Percentiles rank a stretch among this genome's conserved stretches.
Conservation (phyloP, 2,329 filamentous ascomycete species). For the Diaporthe sp. region DNA sequence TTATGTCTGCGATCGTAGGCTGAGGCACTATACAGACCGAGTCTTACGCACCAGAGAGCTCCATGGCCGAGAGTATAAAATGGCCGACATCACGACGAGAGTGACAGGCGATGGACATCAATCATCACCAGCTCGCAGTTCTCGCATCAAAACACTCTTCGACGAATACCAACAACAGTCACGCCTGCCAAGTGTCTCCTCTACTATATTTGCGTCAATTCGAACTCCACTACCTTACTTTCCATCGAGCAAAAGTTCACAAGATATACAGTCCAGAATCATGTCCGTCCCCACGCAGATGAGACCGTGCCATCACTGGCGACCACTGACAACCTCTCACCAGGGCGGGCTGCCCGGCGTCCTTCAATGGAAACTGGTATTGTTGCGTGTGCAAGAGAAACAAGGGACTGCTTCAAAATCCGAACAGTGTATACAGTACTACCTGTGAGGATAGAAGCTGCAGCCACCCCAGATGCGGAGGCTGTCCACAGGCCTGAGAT, state of each 20-base stretch:
- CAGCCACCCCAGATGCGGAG: not conserved
- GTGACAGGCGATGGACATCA: not conserved
- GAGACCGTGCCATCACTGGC: not conserved
- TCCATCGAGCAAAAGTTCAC: not conserved
- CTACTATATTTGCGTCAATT: no score
- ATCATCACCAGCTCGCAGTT: not conserved
- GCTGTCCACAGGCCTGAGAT: not conserved
- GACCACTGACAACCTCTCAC: not conserved
- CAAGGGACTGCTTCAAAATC: not conserved
- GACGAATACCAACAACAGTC: not conserved
- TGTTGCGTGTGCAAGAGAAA: slow-evolving; percentile 19
- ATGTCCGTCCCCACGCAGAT: slow-evolving; percentile 17
- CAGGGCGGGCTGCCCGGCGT: not conserved
- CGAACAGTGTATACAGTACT: not conserved
- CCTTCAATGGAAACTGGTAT: slow-evolving; percentile 30
- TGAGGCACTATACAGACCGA: slow-evolving; percentile 3
- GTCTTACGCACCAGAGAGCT: not conserved
- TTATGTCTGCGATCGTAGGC: slow-evolving; percentile 13
- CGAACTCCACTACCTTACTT: not conserved
- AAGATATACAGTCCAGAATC: not conserved
- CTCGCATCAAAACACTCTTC: not conserved
- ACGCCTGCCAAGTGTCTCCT: not conserved
- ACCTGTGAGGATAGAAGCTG: slow-evolving; percentile 19
- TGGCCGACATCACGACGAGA: slow-evolving; percentile 8
- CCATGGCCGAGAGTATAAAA: not conserved